Evolutionary conservation across 1,284 basidiomycete genomes (phyloP), one percentile per base, ranked within the genome.

Genomic region (Microbotryum violaceum): DNA sequence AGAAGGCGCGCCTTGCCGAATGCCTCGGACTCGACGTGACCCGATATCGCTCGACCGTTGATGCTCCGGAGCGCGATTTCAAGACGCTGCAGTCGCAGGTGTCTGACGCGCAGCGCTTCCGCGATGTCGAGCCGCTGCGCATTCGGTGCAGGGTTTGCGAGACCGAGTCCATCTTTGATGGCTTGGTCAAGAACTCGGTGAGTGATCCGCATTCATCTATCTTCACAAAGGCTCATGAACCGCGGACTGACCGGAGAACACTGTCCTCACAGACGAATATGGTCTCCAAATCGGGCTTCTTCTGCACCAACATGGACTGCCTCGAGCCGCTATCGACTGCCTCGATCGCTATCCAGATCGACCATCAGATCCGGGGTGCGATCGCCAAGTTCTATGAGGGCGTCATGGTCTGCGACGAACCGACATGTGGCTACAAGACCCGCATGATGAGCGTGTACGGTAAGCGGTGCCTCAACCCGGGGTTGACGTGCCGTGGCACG

Each of bases 361-460:
- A 97, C 74, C 77, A 82, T 0, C 87, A 91, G 68, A 88, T 97
- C 60, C 83, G 92, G 3, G 76, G 80, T 2, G 83, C 83, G 68
- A 87, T 99, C 57, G 77, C 79, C 4, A 83, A 80, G 69, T 97
- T 94, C 77, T 98, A 98, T 74, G 83, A 94, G 70, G 85, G 85
- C 7, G 92, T 88, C 87, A 86, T 83, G 1, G 78, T 88, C 14
- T 99, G 96, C 76, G 82, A 90, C 69, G 94, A 97, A 67, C 79
- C 83, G 33, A 87, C 85, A 2, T 99, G 96, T 74, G 83, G 83
- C 10, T 82, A 85, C 60, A 81, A 85, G 23, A 92, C 92, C n/a
- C 81, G 92, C 27, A 87, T 85, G 81, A 91, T 96, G 85, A 81
- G 88, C 49, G 91, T 97, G 0, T 96, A 93, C 74, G 91, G 91